Evolutionary conservation across 140 eudicot species (phyloP).

Genomic region (Erigeron philadelphicus): DNA sequence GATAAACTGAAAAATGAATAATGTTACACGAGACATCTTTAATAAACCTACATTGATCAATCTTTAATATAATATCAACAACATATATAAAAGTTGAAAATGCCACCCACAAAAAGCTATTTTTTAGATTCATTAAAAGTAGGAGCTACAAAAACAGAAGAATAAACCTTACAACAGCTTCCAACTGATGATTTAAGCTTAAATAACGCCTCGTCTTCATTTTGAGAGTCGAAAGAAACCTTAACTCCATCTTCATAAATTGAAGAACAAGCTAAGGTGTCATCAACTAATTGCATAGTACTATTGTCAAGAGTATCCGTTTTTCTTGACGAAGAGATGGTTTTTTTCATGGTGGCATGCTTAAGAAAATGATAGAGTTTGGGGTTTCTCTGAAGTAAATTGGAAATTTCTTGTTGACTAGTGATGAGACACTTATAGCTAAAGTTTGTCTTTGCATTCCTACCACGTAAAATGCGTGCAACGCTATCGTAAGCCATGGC

Average conservation of each 20-base stretch:
- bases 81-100: background rate
- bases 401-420: constrained; percentile 4
- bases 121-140: background rate
- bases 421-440: background rate
- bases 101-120: background rate
- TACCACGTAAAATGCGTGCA: constrained; percentile 13
- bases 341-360: background rate
- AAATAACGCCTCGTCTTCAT: background rate
- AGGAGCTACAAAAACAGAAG: constrained; percentile 12
- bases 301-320: background rate
- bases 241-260: background rate
- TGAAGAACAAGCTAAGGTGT: background rate
- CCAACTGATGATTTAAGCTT: background rate
- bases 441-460: constrained; percentile 13
- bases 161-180: constrained; percentile 6
- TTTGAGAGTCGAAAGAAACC: constrained; percentile 4
- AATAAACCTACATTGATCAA: no score
- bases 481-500: constrained; percentile 11
- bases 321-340: background rate
- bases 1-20: background rate
- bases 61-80: background rate
- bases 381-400: background rate
- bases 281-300: background rate
- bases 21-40: no score
- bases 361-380: constrained; percentile 1